Percentiles rank a stretch among this genome's conserved stretches.
Evolutionary conservation across 2,329 filamentous ascomycete genomes (phyloP).

Genomic region (Apiospora kogelbergensis): DNA sequence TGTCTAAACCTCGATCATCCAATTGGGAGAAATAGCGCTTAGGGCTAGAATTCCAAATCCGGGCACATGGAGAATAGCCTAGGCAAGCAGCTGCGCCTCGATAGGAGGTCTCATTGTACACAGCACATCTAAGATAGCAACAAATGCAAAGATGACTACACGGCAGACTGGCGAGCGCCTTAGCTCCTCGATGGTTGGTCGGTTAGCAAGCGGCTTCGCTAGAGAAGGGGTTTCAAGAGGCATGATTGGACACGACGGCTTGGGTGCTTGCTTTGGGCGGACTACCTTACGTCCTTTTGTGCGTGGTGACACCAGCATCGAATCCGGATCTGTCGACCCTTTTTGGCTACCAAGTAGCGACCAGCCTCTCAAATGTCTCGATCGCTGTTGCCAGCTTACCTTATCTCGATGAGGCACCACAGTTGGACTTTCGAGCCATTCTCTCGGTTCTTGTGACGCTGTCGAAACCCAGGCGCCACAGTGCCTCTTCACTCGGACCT

Average conservation of each 20-base stretch:
- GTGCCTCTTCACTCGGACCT: neutral
- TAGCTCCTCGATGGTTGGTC: conserved; percentile 15
- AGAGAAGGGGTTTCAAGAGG: conserved; percentile 14
- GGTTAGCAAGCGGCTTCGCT: conserved; percentile 17
- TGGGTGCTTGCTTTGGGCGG: conserved; percentile 24
- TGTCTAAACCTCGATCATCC: neutral
- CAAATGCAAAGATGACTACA: conserved; percentile 11
- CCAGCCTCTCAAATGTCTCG: conserved; percentile 11
- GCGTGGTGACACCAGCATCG: conserved; percentile 28
- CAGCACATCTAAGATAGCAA: conserved; percentile 12
- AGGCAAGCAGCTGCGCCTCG: neutral
- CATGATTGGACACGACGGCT: conserved; percentile 24
- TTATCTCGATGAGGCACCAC: conserved; percentile 26
- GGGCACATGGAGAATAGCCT: neutral
- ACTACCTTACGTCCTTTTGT: conserved; percentile 23
- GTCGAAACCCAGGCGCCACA: conserved; percentile 11
- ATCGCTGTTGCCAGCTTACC: conserved; percentile 13
- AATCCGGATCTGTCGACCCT: conserved; percentile 26
- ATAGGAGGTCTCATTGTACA: conserved; percentile 19
- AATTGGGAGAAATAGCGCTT: neutral
- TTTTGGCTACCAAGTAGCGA: conserved; percentile 7
- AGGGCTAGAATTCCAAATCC: neutral
- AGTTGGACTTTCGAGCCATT: conserved; percentile 10
- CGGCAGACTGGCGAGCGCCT: conserved; percentile 10
- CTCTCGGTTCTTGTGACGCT: conserved; percentile 13